Evolutionary conservation across 129 eudicot genomes (phyloP), one percentile per base, ranked within the genome.

Genomic region (Chrysanthemum lavandulifolium): DNA sequence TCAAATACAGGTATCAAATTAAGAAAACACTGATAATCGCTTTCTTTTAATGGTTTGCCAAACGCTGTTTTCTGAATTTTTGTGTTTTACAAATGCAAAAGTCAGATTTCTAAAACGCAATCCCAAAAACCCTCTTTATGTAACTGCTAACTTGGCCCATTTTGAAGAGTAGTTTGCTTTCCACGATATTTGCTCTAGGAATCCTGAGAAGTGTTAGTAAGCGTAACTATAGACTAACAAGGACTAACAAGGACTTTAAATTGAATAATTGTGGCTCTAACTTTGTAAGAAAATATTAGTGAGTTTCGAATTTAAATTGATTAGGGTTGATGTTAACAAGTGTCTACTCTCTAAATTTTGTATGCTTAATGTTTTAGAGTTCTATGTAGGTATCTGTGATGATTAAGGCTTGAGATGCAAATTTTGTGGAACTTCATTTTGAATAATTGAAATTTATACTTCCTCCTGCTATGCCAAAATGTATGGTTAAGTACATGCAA

Each of bases 301-400:
- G 4, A 1, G 18, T 13, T 67, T 18, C 45, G 55, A 67, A 2
- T 67, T 13, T 3, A 13, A 50, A 5, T 16, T 5, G 47, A 13
- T 12, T 51, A 68, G 61, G 73, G 73, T 51, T 68, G 15, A 50
- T 50, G 15, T 27, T 54, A 61, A 68, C 6, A 31, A 69, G 29
- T 18, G 55, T 12, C 4, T n/a, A n/a, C n/a, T n/a, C n/a, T n/a
- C n/a, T 23, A 15, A 25, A 13, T 12, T 19, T 6, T 58, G 10
- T 73, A 18, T 21, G 31, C 3, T 8, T 45, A 56, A 13, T n/a
- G 45, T 25, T 51, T 8, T 45, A 56, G 13, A 10, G 45, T 25
- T 51, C 48, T 33, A 14, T 69, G 49, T 48, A 23, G 6, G 47
- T 47, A 27, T 68, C 7, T 60, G 18, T 70, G 74, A 31, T 16